phyloP scores from a whole-genome alignment of 179 eudicot genomes.

The Corrigiola litoralis region DNA sequence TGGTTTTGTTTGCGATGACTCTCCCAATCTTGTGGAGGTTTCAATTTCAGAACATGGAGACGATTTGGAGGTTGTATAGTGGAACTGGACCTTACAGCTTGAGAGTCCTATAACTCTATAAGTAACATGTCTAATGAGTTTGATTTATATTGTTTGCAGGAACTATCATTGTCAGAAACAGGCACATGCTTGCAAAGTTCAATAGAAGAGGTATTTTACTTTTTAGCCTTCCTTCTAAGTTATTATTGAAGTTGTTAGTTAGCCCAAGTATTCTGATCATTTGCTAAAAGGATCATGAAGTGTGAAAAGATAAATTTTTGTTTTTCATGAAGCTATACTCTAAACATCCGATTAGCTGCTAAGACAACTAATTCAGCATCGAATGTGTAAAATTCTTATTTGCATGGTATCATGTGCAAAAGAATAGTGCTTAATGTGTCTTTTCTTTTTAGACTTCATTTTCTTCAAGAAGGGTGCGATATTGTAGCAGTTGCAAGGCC shows the following conservation, averaged over 20 bases:
- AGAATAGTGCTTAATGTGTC: constrained; percentile 3
- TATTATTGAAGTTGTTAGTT: not conserved
- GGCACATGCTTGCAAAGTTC: constrained; percentile 5
- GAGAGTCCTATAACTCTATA: no score
- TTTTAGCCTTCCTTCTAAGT: not conserved
- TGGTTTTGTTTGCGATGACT: constrained; percentile 40
- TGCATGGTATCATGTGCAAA: not conserved
- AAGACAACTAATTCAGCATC: no score
- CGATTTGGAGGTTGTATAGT: constrained; percentile 35
- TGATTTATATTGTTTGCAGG: constrained; percentile 20
- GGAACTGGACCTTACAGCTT: not conserved
- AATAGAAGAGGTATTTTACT: constrained; percentile 22
- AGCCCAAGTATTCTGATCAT: not conserved
- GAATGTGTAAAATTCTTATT: not conserved
- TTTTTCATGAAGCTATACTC: no score
- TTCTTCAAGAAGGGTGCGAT: constrained; percentile 43
- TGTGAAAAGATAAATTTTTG: no score
- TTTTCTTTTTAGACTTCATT: constrained; percentile 26
- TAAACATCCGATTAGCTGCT: no score
- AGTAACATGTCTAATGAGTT: constrained; percentile 16
- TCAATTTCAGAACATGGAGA: constrained; percentile 27
- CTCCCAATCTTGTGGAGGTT: constrained; percentile 19
- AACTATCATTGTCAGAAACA: not conserved
- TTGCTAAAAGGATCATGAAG: not conserved
- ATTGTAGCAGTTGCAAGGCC: constrained; percentile 58